Conservation (phyloP, 2,329 filamentous ascomycete species). For the Bipolaris victoriae region DNA sequence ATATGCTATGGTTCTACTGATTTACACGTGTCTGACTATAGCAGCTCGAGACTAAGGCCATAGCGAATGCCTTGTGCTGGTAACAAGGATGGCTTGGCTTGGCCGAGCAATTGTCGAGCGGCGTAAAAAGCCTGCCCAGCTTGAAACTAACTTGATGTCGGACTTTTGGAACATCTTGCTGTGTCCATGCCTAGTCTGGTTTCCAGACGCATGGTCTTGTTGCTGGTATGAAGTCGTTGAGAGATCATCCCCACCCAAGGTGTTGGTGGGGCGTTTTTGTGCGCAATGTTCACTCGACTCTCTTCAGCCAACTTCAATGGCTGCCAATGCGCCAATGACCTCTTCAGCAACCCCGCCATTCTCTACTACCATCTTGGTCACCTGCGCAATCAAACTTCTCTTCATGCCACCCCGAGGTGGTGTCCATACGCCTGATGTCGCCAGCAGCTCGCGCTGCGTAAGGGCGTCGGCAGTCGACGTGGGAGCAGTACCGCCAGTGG, state of each 20-base stretch:
- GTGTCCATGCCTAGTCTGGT: slow-evolving; percentile 1
- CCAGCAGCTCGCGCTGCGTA: slow-evolving; percentile 61
- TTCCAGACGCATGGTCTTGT: not conserved
- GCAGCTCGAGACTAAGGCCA: not conserved
- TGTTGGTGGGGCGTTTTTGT: slow-evolving; percentile 1
- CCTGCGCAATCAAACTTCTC: slow-evolving; percentile 71
- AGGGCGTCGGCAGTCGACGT: slow-evolving; percentile 50
- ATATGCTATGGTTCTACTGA: slow-evolving; percentile 9
- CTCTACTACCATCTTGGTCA: slow-evolving; percentile 78
- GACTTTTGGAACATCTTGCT: not conserved
- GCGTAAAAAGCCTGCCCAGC: not conserved
- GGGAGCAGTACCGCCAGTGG: slow-evolving; percentile 50
- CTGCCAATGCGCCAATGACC: slow-evolving; percentile 79
- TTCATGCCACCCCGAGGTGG: slow-evolving; percentile 84
- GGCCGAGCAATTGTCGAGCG: not conserved
- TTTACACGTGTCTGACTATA: slow-evolving; percentile 8
- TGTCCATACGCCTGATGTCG: slow-evolving; percentile 77
- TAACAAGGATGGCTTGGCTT: slow-evolving; percentile 1
- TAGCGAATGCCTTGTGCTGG: not conserved
- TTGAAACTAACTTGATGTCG: slow-evolving; percentile 8
- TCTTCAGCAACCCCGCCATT: slow-evolving; percentile 83
- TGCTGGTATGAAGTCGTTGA: not conserved
- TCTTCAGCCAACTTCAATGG: slow-evolving; percentile 63
- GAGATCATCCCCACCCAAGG: slow-evolving; percentile 1
- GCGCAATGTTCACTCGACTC: not conserved